These are phyloP conservation scores for Coemansia sp. DNA, from an alignment of 192 early-diverging fungal species.

Conservation along the genomic window DNA sequence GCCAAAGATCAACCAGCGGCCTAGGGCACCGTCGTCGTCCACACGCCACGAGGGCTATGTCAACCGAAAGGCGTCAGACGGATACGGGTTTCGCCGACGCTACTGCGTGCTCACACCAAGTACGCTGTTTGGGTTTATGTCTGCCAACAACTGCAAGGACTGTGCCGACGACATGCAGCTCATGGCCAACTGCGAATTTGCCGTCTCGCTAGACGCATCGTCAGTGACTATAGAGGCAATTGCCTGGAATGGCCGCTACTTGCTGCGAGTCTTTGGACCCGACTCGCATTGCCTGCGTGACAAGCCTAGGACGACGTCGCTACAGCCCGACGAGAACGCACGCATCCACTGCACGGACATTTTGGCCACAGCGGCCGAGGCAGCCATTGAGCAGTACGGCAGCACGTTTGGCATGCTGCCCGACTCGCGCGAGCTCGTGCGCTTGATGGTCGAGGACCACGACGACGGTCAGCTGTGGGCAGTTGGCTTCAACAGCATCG, in stretches of 20 bases:
- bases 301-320: slow-evolving; percentile 32
- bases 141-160: slow-evolving; percentile 37
- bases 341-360: slow-evolving; percentile 50
- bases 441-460: slow-evolving; percentile 49
- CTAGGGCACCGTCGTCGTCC: slow-evolving; percentile 17
- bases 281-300: slow-evolving; percentile 36
- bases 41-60: slow-evolving; percentile 49
- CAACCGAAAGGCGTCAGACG: slow-evolving; percentile 41
- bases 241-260: slow-evolving; percentile 49
- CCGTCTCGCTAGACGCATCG: slow-evolving; percentile 36
- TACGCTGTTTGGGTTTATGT: slow-evolving; percentile 38
- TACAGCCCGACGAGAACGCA: slow-evolving; percentile 22
- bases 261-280: slow-evolving; percentile 47
- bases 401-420: slow-evolving; percentile 50
- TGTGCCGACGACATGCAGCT: slow-evolving; percentile 15
- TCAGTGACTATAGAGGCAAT: slow-evolving; percentile 45
- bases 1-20: slow-evolving; percentile 29
- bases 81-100: slow-evolving; percentile 54
- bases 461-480: slow-evolving; percentile 50
- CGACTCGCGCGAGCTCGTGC: slow-evolving; percentile 43
- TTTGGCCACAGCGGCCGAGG: slow-evolving; percentile 46
- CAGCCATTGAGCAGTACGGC: slow-evolving; percentile 49
- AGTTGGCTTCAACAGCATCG: slow-evolving; percentile 40
- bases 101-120: slow-evolving; percentile 40
- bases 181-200: slow-evolving; percentile 38